These are phyloP conservation scores for Candida alai DNA, from an alignment of 805 yeast species.

Conservation along the genomic window DNA sequence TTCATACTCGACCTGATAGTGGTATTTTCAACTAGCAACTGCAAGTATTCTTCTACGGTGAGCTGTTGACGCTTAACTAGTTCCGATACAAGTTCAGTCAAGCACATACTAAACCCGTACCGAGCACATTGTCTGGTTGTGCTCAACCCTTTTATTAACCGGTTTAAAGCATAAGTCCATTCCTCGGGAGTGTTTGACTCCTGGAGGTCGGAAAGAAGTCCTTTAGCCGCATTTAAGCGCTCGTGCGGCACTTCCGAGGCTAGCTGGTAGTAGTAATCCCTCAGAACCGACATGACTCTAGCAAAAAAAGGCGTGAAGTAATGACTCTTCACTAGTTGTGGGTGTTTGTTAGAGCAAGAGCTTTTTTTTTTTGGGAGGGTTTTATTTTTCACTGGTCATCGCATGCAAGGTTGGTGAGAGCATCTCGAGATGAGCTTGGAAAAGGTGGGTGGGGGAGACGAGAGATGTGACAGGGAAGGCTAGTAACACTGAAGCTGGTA, in stretches of 20 bases:
- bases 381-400: background rate
- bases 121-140: constrained; percentile 83
- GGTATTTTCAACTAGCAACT: constrained; percentile 36
- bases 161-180: constrained; percentile 76
- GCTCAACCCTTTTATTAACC: constrained; percentile 77
- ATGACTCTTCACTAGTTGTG: background rate
- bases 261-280: constrained; percentile 71
- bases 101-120: constrained; percentile 82
- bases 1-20: constrained; percentile 41
- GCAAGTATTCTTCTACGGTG: constrained; percentile 32
- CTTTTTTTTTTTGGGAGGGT: background rate
- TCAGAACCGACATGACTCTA: constrained; percentile 51
- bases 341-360: background rate
- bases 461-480: too few relatives aligned
- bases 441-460: background rate
- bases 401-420: background rate
- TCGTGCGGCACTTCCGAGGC: constrained; percentile 75
- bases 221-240: constrained; percentile 67
- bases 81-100: constrained; percentile 58
- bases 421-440: background rate
- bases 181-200: constrained; percentile 45
- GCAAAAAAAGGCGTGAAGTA: background rate
- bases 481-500: too few relatives aligned
- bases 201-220: constrained; percentile 57
- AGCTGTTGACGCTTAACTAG: constrained; percentile 29